phyloP scores from a whole-genome alignment of 768 basidiomycete species.

The Plicaturopsis crispa region DNA sequence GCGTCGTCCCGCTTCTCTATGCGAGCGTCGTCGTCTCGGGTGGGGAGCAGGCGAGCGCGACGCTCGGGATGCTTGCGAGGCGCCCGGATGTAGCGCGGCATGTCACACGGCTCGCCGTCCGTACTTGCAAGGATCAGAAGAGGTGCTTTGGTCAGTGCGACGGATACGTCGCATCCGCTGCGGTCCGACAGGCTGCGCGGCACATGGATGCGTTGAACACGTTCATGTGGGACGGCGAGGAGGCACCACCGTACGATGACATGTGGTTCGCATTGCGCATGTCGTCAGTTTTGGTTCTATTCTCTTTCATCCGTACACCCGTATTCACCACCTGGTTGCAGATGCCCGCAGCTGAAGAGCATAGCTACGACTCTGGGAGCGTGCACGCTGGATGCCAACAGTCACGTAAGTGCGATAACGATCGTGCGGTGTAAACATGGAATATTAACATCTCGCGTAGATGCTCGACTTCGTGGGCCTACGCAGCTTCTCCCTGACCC shows the following conservation, averaged over 20 bases:
- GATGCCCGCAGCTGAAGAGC: slow-evolving; percentile 59
- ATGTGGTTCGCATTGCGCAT: slow-evolving; percentile 74
- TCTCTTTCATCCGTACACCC: slow-evolving; percentile 3
- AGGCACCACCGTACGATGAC: slow-evolving; percentile 54
- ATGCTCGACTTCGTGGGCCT: slow-evolving; percentile 64
- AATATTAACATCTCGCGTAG: slow-evolving; percentile 30
- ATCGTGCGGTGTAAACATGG: too few species aligned
- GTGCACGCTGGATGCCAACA: slow-evolving; percentile 46
- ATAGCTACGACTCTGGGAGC: slow-evolving; percentile 59
- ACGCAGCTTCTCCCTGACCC: slow-evolving; percentile 49
- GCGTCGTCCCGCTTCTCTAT: slow-evolving; percentile 54
- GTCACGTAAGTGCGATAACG: slow-evolving; percentile 60
- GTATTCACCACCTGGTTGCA: slow-evolving; percentile 16
- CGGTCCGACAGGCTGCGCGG: slow-evolving; percentile 42
- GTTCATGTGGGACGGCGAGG: slow-evolving; percentile 70
- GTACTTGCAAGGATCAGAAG: slow-evolving; percentile 23
- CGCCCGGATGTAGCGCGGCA: slow-evolving; percentile 58
- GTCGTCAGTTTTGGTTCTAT: slow-evolving; percentile 40
- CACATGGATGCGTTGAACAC: slow-evolving; percentile 55
- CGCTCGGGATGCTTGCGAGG: slow-evolving; percentile 54
- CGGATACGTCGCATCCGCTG: slow-evolving; percentile 24
- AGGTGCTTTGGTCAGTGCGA: slow-evolving; percentile 3
- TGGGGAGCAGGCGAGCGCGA: slow-evolving; percentile 50
- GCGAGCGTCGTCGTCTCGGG: slow-evolving; percentile 45
- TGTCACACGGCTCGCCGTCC: slow-evolving; percentile 49